Evolutionary conservation across 106 monocot species (phyloP).

Genomic region (Chionographis japonica): DNA sequence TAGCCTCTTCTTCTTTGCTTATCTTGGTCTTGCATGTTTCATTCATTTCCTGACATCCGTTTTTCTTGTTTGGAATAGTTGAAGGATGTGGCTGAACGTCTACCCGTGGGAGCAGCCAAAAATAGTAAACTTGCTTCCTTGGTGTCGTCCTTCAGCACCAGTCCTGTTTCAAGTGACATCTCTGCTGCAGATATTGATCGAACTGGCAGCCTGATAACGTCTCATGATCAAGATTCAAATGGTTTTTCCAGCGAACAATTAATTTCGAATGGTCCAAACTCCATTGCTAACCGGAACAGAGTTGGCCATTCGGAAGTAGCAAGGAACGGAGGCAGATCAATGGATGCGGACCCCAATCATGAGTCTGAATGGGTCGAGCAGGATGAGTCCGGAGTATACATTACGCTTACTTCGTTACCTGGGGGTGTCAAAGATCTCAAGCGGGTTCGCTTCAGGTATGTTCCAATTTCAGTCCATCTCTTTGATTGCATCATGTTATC

Average conservation of each 20-base stretch:
- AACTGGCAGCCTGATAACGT: slow-evolving; percentile 19
- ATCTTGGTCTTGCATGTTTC: no score
- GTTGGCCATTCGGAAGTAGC: slow-evolving; percentile 23
- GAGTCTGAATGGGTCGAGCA: slow-evolving; percentile 95
- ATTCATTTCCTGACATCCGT: no score
- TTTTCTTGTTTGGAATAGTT: no score
- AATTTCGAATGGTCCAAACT: slow-evolving; percentile 35
- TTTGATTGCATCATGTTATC: no score
- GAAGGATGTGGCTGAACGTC: slow-evolving; percentile 92
- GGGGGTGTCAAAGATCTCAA: slow-evolving; percentile 85
- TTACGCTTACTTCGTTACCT: slow-evolving; percentile 80
- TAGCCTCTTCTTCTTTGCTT: no score
- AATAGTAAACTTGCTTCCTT: slow-evolving; percentile 51
- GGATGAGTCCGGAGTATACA: slow-evolving; percentile 95
- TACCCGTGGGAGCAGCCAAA: slow-evolving; percentile 66
- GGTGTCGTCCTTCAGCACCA: slow-evolving; percentile 33
- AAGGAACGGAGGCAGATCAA: slow-evolving; percentile 52
- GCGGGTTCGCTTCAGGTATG: slow-evolving; percentile 96
- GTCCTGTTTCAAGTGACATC: slow-evolving; percentile 38
- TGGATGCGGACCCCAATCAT: slow-evolving; percentile 45
- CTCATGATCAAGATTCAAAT: slow-evolving; percentile 48
- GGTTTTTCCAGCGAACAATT: slow-evolving; percentile 20
- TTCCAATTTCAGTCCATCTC: no score
- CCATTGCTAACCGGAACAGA: slow-evolving; percentile 30
- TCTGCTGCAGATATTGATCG: slow-evolving; percentile 41